These are phyloP conservation scores for Glycine soja DNA, from an alignment of 306 rosid species.

Conservation along the genomic window DNA sequence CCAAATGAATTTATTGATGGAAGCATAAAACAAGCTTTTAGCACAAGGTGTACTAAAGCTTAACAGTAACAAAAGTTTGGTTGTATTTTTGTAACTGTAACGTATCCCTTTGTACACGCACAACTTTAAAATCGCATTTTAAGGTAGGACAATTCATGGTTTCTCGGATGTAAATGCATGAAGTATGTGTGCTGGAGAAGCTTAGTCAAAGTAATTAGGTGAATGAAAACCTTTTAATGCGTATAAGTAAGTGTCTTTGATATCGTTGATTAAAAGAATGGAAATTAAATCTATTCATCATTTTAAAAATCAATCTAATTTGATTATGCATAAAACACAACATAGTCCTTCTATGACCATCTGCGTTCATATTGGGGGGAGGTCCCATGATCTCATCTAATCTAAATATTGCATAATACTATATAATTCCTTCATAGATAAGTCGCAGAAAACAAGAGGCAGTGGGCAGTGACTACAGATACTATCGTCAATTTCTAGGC, in stretches of 20 bases:
- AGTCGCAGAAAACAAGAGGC: slow-evolving; percentile 26
- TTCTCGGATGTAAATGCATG: background rate
- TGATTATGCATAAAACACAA: no score
- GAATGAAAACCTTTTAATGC: background rate
- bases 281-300: background rate
- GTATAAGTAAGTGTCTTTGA: background rate
- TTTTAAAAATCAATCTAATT: background rate
- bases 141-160: background rate
- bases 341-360: background rate
- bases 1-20: no score
- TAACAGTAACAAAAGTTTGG: no score
- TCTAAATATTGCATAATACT: background rate
- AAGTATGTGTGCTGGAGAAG: background rate
- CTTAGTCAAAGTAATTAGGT: slow-evolving; percentile 15
- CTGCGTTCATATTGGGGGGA: background rate
- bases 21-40: no score
- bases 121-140: background rate
- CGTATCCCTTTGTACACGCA: background rate
- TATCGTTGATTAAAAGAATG: slow-evolving; percentile 4
- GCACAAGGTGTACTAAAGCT: no score
- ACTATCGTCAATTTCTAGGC: slow-evolving; percentile 42
- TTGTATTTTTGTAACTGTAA: background rate
- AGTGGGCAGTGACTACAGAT: slow-evolving; percentile 23
- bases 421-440: background rate
- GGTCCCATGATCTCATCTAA: no score